Conservation (phyloP, 495 filamentous ascomycete species). For the Aspergillus hancockii region DNA sequence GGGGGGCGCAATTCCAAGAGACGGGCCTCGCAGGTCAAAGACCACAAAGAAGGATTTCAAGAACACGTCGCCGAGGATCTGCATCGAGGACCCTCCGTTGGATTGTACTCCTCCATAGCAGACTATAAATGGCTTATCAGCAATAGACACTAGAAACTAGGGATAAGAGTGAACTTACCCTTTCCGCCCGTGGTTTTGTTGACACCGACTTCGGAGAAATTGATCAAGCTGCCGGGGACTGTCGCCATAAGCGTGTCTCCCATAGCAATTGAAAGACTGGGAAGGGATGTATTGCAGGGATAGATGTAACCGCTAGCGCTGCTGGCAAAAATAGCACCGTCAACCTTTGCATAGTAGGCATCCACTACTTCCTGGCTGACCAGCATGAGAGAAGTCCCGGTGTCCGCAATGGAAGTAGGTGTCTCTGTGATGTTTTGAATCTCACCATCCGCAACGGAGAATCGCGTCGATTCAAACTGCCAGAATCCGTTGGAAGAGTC, state of each 20-base stretch:
- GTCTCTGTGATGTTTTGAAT: conserved; percentile 30
- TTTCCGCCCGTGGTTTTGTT: conserved; percentile 41
- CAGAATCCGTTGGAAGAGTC: conserved; percentile 71
- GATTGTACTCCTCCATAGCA: conserved; percentile 75
- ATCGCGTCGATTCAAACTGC: conserved; percentile 64
- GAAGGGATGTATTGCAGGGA: conserved; percentile 61
- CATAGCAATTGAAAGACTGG: conserved; percentile 66
- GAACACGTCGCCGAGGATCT: conserved; percentile 80
- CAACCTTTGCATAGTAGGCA: conserved; percentile 64
- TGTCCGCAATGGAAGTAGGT: conserved; percentile 64
- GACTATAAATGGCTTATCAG: conserved; percentile 35
- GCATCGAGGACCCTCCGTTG: conserved; percentile 54
- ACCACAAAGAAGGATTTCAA: conserved; percentile 79
- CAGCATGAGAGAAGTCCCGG: conserved; percentile 72
- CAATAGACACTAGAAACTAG: not conserved
- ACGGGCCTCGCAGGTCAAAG: conserved; percentile 61
- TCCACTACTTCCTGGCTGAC: conserved; percentile 60
- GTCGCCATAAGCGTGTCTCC: conserved; percentile 60
- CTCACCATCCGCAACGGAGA: conserved; percentile 51
- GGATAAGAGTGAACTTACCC: conserved; percentile 29
- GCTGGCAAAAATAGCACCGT: conserved; percentile 49
- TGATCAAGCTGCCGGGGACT: conserved; percentile 66
- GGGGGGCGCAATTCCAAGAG: conserved; percentile 38
- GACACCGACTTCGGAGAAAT: conserved; percentile 59
- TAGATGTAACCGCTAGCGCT: conserved; percentile 63